phyloP scores from a whole-genome alignment of 768 basidiomycete genomes.

The Epithele typhae region DNA sequence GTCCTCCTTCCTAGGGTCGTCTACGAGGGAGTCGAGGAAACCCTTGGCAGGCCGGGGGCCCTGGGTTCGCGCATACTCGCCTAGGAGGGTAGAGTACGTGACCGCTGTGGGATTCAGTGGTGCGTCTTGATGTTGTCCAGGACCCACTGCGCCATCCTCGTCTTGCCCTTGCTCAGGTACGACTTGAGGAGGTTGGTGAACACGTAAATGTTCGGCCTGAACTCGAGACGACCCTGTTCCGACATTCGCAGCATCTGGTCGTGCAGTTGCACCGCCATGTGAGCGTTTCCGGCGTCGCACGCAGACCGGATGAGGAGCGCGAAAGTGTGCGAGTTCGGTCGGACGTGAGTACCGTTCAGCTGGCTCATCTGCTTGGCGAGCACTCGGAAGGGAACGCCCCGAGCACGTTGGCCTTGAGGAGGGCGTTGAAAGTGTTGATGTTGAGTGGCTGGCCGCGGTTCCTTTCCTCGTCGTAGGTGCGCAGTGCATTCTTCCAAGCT shows the following conservation, averaged over 20 bases:
- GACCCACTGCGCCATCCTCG: conserved; percentile 51
- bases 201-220: conserved; percentile 51
- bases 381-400: conserved; percentile 66
- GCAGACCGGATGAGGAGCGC: conserved; percentile 76
- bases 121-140: conserved; percentile 68
- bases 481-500: conserved; percentile 72
- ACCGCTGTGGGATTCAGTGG: conserved; percentile 64
- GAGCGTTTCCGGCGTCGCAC: conserved; percentile 66
- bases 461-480: conserved; percentile 60
- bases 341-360: conserved; percentile 43
- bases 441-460: conserved; percentile 36
- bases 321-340: conserved; percentile 63
- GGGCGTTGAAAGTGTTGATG: conserved; percentile 67
- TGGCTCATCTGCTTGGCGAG: conserved; percentile 60
- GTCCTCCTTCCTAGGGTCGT: conserved; percentile 8
- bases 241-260: conserved; percentile 56
- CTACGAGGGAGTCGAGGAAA: too few species aligned
- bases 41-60: too few species aligned
- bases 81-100: conserved; percentile 66
- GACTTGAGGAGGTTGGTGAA: conserved; percentile 76
- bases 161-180: conserved; percentile 54
- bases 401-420: conserved; percentile 81
- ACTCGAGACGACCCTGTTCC: conserved; percentile 30
- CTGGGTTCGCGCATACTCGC: conserved; percentile 48
- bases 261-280: conserved; percentile 62